These are phyloP conservation scores for Trichophyton simii DNA, from an alignment of 2,329 filamentous ascomycete genomes.

Conservation along the genomic window DNA sequence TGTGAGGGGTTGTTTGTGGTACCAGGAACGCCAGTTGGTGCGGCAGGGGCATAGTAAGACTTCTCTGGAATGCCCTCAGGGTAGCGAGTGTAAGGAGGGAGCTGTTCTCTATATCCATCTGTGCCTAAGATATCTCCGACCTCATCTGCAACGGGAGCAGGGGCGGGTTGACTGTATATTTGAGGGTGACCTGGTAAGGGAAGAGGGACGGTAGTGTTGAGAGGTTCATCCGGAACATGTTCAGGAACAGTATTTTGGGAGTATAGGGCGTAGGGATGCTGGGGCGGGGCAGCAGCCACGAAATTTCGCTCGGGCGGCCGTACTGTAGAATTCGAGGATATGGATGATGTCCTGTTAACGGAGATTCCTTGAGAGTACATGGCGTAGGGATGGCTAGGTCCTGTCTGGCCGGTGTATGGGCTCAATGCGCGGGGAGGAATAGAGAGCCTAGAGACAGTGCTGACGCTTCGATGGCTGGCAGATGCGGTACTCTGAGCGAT, in stretches of 20 bases:
- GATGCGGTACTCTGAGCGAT: constrained; percentile 18
- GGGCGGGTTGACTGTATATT: constrained; percentile 58
- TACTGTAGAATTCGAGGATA: constrained; percentile 59
- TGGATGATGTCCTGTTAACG: constrained; percentile 46
- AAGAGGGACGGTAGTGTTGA: constrained; percentile 41
- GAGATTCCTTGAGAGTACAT: constrained; percentile 67
- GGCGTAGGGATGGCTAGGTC: constrained; percentile 71
- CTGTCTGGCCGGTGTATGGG: constrained; percentile 56
- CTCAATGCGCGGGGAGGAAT: constrained; percentile 42
- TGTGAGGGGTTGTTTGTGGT: constrained; percentile 37
- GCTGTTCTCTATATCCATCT: constrained; percentile 77
- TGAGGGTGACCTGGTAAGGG: constrained; percentile 60
- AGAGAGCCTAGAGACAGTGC: constrained; percentile 34
- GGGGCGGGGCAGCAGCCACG: constrained; percentile 51
- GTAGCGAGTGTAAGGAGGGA: constrained; percentile 84
- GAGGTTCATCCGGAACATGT: constrained; percentile 35
- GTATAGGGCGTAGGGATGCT: constrained; percentile 80
- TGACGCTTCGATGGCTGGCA: constrained; percentile 29
- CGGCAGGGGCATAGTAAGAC: constrained; percentile 30
- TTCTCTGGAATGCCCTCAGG: constrained; percentile 60
- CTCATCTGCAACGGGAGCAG: constrained; percentile 66
- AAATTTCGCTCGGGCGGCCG: constrained; percentile 48
- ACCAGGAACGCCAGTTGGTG: constrained; percentile 18
- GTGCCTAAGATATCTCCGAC: constrained; percentile 75
- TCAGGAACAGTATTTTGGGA: constrained; percentile 61